Base-by-base conservation (phyloP, 176 grass and related monocot genomes). In the Zizania latifolia region DNA sequence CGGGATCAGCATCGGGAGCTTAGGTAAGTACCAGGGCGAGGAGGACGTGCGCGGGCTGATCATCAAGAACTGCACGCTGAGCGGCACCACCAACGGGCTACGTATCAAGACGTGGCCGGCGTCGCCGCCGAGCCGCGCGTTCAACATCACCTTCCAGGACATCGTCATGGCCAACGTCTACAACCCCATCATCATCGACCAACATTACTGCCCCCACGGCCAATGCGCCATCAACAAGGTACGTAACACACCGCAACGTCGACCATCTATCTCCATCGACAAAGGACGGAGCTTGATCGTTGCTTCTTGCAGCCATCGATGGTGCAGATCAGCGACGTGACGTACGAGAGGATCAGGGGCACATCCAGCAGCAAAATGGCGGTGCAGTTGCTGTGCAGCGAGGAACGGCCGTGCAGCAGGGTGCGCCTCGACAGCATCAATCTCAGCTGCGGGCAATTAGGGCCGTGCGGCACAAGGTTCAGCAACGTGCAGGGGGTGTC, bases 141-240 rank as follows among this genome's bases (percentile, higher is more conserved):
- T 66, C 44, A 88, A 90, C 69, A 81, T 94, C 70, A 94, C 74
- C 3, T 94, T 92, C 76, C 24, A 81, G 66, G 68, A 89, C 65
- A 86, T 95, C 62, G 7, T 43, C 45, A 71, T 95, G 80, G 50
- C 2, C 40, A 40, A 58, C 74, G 83, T 86, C 45, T 50, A 73
- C 55, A 96, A 92, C 62, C 89, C 92, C 70, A 80, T 96, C 77
- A 48, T 96, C 58, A 85, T 96, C 30, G 92, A 96, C 68, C 89
- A 96, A 77, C 8, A n/a, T 0, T 96, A 96, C 71, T 89, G 86
- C 77, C 86, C 89, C 2, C 45, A 80, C 31, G n/a, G 61, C 26
- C 36, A 9, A 1, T 96, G 92, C 83, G 4, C 55, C 56, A 27
- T 29, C 53, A 31, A 9, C 32, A 63, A 81, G 75, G 74, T 76